Base-by-base conservation (phyloP, 768 basidiomycete genomes). In the Holtermanniella nyarrowii region DNA sequence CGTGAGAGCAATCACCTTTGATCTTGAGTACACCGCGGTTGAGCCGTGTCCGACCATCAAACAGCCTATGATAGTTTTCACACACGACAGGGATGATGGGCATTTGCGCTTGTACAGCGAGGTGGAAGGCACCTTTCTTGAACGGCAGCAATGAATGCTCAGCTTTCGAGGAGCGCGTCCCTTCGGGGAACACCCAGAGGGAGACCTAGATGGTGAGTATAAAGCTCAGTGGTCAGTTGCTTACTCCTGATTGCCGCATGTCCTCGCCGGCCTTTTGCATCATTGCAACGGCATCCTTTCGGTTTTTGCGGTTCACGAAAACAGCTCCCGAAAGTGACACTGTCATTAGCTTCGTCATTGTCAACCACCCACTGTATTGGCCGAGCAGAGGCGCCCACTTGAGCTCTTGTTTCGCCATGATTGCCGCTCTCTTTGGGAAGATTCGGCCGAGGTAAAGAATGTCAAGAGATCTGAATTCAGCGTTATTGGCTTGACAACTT, bases 101-200 rank as follows among this genome's bases (percentile, higher is more conserved):
- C 43, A 97, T 78, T 53, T 59, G 81, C 12, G 88, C 82, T 72
- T 90, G 83, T 22, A 97, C 78, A 24, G 95, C 95, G 46, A 96
- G 79, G 68, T 97, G 90, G 77, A 97, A 97, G 2, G 89, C 91
- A 39, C 95, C 95, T 72, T 96, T 99, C 77, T 99, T 99, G 76
- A 99, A 83, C 2, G 88, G 84, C 4, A 86, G 76, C 68, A 99
- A 73, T 26, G 79, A 77, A 5, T 84, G 78, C 26, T 76, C 73
- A 55, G 82, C 76, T 20, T 78, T 77, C 52, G 79, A 79, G 42
- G 87, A 82, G 23, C 95, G 81, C 11, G 95, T 99, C 25, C 95
- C 95, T 74, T 97, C 95, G 0, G 93, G 88, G 74, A 88, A 97
- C 72, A 99, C 82, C 85, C 88, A 93, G 44, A 97, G 73, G 14